Conservation (phyloP, 257 asterid genomes). For the Misopates orontium region DNA sequence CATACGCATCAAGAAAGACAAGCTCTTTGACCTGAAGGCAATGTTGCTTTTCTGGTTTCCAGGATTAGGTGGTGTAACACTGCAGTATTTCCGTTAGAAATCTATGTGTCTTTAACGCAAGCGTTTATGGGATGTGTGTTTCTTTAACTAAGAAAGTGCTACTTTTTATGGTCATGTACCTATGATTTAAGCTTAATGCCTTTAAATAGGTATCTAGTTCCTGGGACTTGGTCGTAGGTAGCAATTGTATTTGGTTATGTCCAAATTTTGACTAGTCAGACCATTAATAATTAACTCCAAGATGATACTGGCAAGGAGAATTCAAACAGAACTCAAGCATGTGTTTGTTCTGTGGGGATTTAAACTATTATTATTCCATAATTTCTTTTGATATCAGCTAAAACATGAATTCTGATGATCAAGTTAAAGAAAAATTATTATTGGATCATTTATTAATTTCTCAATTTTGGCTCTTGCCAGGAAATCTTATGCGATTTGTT, state of each 20-base stretch:
- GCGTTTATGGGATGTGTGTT: no score
- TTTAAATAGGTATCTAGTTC: background rate
- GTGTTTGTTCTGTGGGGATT: no score
- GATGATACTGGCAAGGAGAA: background rate
- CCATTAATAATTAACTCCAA: constrained; percentile 12
- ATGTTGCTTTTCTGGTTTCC: background rate
- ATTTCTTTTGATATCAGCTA: background rate
- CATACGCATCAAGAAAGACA: background rate
- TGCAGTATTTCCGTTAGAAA: background rate
- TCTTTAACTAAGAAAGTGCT: no score
- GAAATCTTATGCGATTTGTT: constrained; percentile 82
- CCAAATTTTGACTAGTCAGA: background rate
- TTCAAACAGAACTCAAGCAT: background rate
- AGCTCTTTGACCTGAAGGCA: background rate
- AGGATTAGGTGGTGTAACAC: background rate
- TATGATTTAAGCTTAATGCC: background rate
- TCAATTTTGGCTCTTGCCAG: constrained; percentile 26
- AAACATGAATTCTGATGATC: background rate
- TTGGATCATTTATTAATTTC: background rate
- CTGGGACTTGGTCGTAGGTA: background rate
- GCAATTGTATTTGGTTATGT: background rate
- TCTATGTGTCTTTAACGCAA: no score
- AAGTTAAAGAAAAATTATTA: no score
- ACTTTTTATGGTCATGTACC: background rate
- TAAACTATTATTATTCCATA: background rate